A percentile compares a stretch with the other conserved stretches of the same genome.
These are phyloP conservation scores for Alternaria infectoria DNA, from an alignment of 2,329 filamentous ascomycete genomes.

Conservation along the genomic window DNA sequence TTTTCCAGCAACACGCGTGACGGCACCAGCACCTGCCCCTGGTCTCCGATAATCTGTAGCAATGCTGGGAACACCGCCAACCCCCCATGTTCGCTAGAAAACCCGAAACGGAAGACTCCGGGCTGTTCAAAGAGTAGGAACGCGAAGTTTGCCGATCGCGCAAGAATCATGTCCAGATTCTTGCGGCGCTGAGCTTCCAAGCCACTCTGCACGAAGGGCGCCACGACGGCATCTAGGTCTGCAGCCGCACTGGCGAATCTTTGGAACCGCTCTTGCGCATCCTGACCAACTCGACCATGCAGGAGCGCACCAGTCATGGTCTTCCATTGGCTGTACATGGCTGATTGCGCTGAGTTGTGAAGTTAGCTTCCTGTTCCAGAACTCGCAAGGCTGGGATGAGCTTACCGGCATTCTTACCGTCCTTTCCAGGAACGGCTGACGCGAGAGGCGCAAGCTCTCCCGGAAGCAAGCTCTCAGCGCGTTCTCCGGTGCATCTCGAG, in stretches of 20 bases:
- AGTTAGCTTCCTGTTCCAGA: background rate
- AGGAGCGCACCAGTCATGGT: conserved; percentile 28
- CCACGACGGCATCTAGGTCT: conserved; percentile 28
- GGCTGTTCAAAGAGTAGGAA: conserved; percentile 36
- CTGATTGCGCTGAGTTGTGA: conserved; percentile 11
- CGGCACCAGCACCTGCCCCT: conserved; percentile 24
- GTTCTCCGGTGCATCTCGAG: conserved; percentile 18
- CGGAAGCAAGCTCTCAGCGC: conserved; percentile 22
- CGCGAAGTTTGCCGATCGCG: conserved; percentile 33
- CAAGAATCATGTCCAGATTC: conserved; percentile 41
- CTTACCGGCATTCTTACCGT: background rate
- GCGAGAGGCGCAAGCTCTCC: conserved; percentile 10
- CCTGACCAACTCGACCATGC: conserved; percentile 13
- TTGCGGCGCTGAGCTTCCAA: conserved; percentile 23
- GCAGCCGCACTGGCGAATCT: conserved; percentile 15
- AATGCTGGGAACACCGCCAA: conserved; percentile 37
- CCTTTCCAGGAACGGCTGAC: background rate
- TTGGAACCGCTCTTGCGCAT: conserved; percentile 1
- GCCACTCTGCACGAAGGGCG: conserved; percentile 25
- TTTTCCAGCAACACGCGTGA: conserved; percentile 20
- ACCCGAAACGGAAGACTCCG: conserved; percentile 37
- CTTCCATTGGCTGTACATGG: conserved; percentile 34
- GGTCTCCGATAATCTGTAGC: conserved; percentile 33
- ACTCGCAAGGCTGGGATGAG: background rate
- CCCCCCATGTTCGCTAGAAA: conserved; percentile 15